Percentiles rank a stretch among this genome's conserved stretches.
These are phyloP conservation scores for Tetrahymena malaccensis DNA, from an alignment of 73 alveolate genomes.

Conservation along the genomic window DNA sequence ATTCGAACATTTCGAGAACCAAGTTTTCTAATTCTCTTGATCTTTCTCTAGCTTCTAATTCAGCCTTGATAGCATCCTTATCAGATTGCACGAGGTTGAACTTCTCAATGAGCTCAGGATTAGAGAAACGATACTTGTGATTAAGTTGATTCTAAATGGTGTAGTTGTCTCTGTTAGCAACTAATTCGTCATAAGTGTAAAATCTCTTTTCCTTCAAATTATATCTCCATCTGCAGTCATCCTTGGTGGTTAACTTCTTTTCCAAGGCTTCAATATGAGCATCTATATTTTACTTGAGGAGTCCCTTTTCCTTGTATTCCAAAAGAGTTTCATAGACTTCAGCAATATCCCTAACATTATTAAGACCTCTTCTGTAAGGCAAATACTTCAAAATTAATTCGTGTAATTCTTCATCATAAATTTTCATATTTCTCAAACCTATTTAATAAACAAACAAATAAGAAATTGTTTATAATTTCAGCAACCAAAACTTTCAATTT, in stretches of 20 bases:
- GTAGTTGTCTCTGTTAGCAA: neutral
- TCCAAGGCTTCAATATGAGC: neutral
- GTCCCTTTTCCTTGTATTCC: neutral
- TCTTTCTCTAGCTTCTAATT: neutral
- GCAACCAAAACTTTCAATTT: too few relatives aligned
- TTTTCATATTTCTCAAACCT: neutral
- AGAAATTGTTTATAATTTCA: neutral
- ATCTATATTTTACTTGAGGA: neutral
- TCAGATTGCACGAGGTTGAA: neutral
- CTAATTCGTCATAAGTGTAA: neutral
- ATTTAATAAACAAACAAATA: neutral
- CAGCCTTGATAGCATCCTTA: neutral
- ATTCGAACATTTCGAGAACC: neutral
- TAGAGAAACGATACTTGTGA: neutral
- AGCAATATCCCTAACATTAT: neutral
- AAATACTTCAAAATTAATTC: neutral
- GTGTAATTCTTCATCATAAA: neutral
- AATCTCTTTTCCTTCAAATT: neutral
- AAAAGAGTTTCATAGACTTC: neutral
- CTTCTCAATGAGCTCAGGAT: neutral
- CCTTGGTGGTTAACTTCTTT: neutral
- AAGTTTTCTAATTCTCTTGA: neutral
- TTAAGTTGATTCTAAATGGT: neutral
- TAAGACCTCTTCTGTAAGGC: neutral
- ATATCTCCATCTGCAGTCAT: neutral